Percentiles rank a stretch among this genome's conserved stretches.
phyloP scores from a whole-genome alignment of 495 filamentous ascomycete species.

The Bryoglossum gracile region DNA sequence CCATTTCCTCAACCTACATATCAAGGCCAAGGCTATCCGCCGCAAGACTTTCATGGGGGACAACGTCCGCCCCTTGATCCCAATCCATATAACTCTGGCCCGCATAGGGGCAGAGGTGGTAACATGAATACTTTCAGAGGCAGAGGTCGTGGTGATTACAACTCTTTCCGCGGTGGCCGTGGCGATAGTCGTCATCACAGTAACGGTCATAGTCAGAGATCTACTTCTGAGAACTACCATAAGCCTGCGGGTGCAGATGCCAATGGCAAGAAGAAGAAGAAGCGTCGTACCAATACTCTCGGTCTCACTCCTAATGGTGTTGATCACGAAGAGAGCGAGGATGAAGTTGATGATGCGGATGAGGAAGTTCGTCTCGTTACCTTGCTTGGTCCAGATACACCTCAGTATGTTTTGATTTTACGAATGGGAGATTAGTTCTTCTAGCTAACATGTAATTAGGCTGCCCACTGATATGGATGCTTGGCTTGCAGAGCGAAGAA shows the following conservation, averaged over 20 bases:
- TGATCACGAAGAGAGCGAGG: constrained; percentile 64
- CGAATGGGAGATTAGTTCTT: constrained; percentile 23
- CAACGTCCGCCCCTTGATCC: constrained; percentile 29
- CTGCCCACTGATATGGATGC: constrained; percentile 60
- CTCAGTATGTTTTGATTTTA: constrained; percentile 22
- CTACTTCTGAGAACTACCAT: constrained; percentile 43
- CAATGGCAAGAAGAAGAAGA: constrained; percentile 61
- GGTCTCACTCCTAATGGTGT: constrained; percentile 72
- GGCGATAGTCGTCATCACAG: constrained; percentile 37
- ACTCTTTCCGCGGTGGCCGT: constrained; percentile 24
- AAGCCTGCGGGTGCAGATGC: constrained; percentile 54
- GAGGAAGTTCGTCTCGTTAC: constrained; percentile 53
- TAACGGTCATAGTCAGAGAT: constrained; percentile 31
- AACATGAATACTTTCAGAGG: constrained; percentile 20
- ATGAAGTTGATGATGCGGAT: constrained; percentile 59
- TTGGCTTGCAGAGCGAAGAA: constrained; percentile 76
- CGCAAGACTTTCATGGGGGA: constrained; percentile 24
- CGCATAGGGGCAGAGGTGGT: constrained; percentile 28
- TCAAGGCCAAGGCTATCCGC: constrained; percentile 32
- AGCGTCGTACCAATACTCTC: constrained; percentile 69
- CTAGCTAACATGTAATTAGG: constrained; percentile 33
- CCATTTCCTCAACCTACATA: constrained; percentile 28
- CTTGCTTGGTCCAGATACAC: constrained; percentile 28
- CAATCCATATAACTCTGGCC: constrained; percentile 27
- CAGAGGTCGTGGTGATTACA: constrained; percentile 31